Percentiles rank a stretch among this genome's conserved stretches.
Conservation (phyloP, 2,329 filamentous ascomycete genomes). For the Hortaea werneckii region DNA sequence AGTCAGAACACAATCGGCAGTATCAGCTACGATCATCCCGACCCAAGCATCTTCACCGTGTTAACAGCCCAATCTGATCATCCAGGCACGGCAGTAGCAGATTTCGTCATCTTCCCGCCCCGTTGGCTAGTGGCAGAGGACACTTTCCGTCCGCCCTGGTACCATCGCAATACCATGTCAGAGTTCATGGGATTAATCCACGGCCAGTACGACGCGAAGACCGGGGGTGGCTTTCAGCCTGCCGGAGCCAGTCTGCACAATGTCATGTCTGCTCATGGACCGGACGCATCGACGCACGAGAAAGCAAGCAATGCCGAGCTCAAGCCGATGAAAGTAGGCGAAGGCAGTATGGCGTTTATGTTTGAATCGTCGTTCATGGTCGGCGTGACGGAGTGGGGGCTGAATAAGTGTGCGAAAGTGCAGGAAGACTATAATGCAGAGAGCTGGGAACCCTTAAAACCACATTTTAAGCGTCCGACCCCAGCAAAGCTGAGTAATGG, state of each 20-base stretch:
- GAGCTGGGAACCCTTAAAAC: slow-evolving; percentile 57
- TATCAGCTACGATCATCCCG: slow-evolving; percentile 53
- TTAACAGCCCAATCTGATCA: slow-evolving; percentile 50
- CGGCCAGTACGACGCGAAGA: slow-evolving; percentile 50
- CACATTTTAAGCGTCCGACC: slow-evolving; percentile 29
- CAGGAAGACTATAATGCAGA: slow-evolving; percentile 68
- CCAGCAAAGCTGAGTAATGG: slow-evolving; percentile 13
- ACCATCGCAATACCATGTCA: slow-evolving; percentile 58
- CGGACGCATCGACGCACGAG: slow-evolving; percentile 48
- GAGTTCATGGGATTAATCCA: slow-evolving; percentile 55
- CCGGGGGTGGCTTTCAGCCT: slow-evolving; percentile 46
- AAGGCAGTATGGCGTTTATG: slow-evolving; percentile 57
- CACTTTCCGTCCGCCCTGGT: slow-evolving; percentile 64
- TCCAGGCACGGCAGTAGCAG: slow-evolving; percentile 49
- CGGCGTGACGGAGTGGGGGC: slow-evolving; percentile 61
- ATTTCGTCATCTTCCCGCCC: slow-evolving; percentile 65
- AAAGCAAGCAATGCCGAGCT: slow-evolving; percentile 47
- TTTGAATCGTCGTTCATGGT: slow-evolving; percentile 61
- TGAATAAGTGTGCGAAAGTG: slow-evolving; percentile 60
- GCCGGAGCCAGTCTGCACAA: slow-evolving; percentile 47
- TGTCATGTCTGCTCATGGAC: slow-evolving; percentile 38
- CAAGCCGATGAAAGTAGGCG: slow-evolving; percentile 48
- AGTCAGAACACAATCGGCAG: slow-evolving; percentile 40
- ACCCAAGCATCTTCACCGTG: slow-evolving; percentile 58
- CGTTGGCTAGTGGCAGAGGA: slow-evolving; percentile 60